Evolutionary conservation across 2,329 filamentous ascomycete genomes (phyloP), one percentile per base, ranked within the genome.

Genomic region (Ceratocystis variospora): DNA sequence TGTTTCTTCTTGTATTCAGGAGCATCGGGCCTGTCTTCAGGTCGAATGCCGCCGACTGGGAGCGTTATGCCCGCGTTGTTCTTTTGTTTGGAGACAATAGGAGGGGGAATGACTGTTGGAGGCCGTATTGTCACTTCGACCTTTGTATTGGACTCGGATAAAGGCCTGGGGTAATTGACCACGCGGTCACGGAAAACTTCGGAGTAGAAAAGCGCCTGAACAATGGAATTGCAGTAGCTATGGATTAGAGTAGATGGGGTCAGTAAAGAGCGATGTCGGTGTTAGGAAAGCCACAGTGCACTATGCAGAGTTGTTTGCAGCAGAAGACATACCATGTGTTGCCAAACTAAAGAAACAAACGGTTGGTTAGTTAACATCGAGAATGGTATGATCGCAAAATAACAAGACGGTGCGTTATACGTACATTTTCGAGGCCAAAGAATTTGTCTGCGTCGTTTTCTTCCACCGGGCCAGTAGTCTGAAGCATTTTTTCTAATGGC

Each of bases 1-100:
- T 94, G 86, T 77, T 96, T 96, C 80, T 99, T 99, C 78, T 96
- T 96, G 77, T 94, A 96, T 76, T 99, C 94, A 0, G 93, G 90
- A 1, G 92, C 92, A 72, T 97, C 92, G 69, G 89, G 89, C 75
- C 91, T 96, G 73, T 97, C 94, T 75, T 97, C 94, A 7, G 90
- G 89, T 71, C 91, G 79, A 53, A 80, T 69, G 2, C 75, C 87
- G 46, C 80, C 80, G 2, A 55, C 33, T 15, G 64, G 64, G 3
- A 45, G 48, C 50, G 62, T 63, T 19, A 61, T 28, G 22, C 61
- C 37, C 22, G 41, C 15, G 22, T 33, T 61, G 46, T 66, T 68
- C 31, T 68, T 68, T 48, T 68, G 65, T 44, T 7, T 55, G 12
- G 80, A 68, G 71, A 79, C 74, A 71, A 75, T 71, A 19, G 73